Conservation (phyloP, 2,329 filamentous ascomycete genomes). For the Pseudocercospora crystallina region DNA sequence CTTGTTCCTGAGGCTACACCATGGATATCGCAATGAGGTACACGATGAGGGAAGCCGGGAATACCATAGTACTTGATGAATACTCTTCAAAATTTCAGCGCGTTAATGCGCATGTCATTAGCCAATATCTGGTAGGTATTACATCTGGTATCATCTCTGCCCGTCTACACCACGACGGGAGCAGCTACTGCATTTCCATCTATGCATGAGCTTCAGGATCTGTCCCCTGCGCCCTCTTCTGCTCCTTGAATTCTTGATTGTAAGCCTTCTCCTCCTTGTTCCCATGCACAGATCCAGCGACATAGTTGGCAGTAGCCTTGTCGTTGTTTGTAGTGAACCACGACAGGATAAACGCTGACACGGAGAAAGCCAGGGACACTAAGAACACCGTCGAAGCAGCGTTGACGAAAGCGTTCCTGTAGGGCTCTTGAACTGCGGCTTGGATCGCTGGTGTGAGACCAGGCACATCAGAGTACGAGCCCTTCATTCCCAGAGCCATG, state of each 20-base stretch:
- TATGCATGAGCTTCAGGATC: neutral
- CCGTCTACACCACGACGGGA: no score
- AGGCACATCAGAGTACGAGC: slow-evolving; percentile 16
- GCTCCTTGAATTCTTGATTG: neutral
- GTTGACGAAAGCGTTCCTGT: slow-evolving; percentile 17
- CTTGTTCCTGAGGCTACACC: no score
- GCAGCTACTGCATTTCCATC: no score
- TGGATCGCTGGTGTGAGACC: slow-evolving; percentile 22
- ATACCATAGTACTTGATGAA: no score
- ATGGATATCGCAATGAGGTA: no score
- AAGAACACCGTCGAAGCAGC: slow-evolving; percentile 25
- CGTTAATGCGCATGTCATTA: no score
- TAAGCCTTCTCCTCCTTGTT: slow-evolving; percentile 1
- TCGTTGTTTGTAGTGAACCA: slow-evolving; percentile 28
- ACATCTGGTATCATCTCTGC: no score
- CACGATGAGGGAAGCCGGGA: no score
- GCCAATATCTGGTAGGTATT: no score
- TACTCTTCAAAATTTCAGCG: no score
- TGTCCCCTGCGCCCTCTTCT: neutral
- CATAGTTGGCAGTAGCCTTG: slow-evolving; percentile 22
- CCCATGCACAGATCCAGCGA: neutral
- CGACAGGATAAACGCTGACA: slow-evolving; percentile 22
- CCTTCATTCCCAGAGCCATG: slow-evolving; percentile 14
- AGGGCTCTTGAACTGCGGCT: slow-evolving; percentile 22
- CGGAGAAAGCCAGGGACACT: slow-evolving; percentile 24